A percentile compares a stretch with the other conserved stretches of the same genome.
phyloP scores from a whole-genome alignment of 1,139 yeast species.

The Yamadazyma triangularis region DNA sequence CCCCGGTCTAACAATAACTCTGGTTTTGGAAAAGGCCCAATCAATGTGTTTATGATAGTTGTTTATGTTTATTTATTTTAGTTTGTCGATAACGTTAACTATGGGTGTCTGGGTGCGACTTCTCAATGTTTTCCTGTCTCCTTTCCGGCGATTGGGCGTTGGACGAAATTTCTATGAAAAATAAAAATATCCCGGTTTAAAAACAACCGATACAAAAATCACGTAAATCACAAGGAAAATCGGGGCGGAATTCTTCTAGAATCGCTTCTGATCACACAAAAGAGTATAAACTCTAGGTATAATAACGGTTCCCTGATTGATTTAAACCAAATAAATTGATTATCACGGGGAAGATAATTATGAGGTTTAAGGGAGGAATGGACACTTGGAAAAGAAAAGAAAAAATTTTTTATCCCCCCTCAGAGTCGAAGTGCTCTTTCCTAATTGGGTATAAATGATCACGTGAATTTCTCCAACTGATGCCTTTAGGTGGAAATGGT shows the following conservation, averaged over 20 bases:
- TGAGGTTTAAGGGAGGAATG: not conserved
- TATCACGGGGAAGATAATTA: too few species aligned
- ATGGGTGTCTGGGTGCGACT: constrained; percentile 12
- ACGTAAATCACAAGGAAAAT: too few species aligned
- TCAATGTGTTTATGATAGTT: not conserved
- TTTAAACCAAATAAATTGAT: too few species aligned
- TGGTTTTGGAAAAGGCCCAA: too few species aligned
- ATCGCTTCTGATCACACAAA: too few species aligned
- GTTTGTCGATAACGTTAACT: constrained; percentile 5
- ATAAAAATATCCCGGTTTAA: too few species aligned
- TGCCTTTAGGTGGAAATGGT: not conserved
- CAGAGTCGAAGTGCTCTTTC: not conserved
- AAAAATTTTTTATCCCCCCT: not conserved
- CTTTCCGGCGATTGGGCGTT: constrained; percentile 1
- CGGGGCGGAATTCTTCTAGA: too few species aligned
- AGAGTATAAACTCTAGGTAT: too few species aligned
- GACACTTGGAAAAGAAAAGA: too few species aligned
- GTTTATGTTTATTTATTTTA: constrained; percentile 2
- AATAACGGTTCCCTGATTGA: too few species aligned
- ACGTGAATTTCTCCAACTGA: not conserved
- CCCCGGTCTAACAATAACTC: too few species aligned
- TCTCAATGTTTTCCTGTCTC: constrained; percentile 1
- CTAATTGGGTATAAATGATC: not conserved
- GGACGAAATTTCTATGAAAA: not conserved
- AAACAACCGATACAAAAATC: too few species aligned